phyloP scores from a whole-genome alignment of 352 stramenopile species.

The Halophytophthora batemanensis region DNA sequence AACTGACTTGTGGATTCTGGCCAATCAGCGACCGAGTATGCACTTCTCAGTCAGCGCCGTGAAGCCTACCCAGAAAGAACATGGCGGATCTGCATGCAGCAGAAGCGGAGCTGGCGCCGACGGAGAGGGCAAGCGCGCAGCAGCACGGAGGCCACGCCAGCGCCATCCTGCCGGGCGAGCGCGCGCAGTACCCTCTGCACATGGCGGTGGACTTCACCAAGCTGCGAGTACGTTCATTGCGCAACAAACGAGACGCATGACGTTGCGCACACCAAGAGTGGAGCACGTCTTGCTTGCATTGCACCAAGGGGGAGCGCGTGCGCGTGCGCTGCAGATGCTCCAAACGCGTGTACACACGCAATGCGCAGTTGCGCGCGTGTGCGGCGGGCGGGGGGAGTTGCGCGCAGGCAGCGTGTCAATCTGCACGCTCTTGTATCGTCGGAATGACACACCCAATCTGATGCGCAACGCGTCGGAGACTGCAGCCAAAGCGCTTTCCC shows the following conservation, averaged over 20 bases:
- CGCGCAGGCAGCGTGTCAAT: not conserved
- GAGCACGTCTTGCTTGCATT: no score
- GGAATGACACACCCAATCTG: not conserved
- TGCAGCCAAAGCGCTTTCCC: no score
- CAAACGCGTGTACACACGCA: not conserved
- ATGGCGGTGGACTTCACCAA: conserved; percentile 70
- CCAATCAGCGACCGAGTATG: no score
- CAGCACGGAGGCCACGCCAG: conserved; percentile 5
- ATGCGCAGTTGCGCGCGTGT: not conserved
- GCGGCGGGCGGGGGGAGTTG: no score
- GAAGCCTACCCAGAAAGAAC: not conserved
- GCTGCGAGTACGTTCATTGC: conserved; percentile 37
- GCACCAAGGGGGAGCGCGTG: not conserved
- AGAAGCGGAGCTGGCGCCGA: not conserved
- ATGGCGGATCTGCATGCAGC: conserved; percentile 2
- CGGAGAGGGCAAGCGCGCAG: not conserved
- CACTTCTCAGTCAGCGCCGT: no score
- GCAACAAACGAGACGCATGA: not conserved
- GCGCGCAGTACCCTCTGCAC: conserved; percentile 53
- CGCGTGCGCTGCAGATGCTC: not conserved
- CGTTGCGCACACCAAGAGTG: not conserved
- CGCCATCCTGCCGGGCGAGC: conserved; percentile 21
- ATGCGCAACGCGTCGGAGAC: no score
- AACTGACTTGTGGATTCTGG: no score
- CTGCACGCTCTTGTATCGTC: not conserved